phyloP scores from a whole-genome alignment of 2,329 filamentous ascomycete species.

The Epichloe sylvatica region DNA sequence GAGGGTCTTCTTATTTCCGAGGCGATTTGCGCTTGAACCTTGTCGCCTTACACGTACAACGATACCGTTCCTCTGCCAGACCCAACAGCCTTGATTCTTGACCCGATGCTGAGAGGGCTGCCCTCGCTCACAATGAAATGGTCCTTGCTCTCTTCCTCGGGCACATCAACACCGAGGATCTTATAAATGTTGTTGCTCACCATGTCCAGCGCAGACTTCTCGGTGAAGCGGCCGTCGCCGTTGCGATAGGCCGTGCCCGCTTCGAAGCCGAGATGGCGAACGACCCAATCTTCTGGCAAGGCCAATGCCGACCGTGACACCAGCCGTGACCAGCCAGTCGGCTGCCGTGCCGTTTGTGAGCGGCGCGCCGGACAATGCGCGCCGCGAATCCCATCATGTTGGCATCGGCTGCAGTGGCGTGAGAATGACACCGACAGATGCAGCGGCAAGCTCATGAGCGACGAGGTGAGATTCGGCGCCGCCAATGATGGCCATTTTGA shows the following conservation, averaged over 20 bases:
- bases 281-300: constrained; percentile 49
- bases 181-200: constrained; percentile 43
- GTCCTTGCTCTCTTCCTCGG: constrained; percentile 13
- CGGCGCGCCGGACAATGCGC: constrained; percentile 48
- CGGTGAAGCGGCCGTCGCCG: constrained; percentile 35
- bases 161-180: constrained; percentile 36
- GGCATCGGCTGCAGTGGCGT: constrained; percentile 43
- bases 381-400: constrained; percentile 44
- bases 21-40: too few relatives aligned
- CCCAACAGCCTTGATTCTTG: constrained; percentile 39
- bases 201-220: constrained; percentile 41
- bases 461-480: constrained; percentile 50
- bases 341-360: constrained; percentile 51
- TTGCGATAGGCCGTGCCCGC: constrained; percentile 48
- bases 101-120: constrained; percentile 45
- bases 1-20: too few relatives aligned
- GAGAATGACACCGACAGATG: constrained; percentile 45
- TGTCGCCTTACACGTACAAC: constrained; percentile 19
- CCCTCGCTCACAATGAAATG: constrained; percentile 53
- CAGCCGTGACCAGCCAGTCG: constrained; percentile 42
- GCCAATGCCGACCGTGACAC: constrained; percentile 44
- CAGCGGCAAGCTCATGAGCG: constrained; percentile 41
- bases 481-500: constrained; percentile 46
- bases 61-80: constrained; percentile 18
- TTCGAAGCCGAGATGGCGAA: constrained; percentile 43